Percentiles rank a stretch among this genome's conserved stretches.
Evolutionary conservation across 805 yeast species (phyloP).

Genomic region (Wickerhamomyces hampshirensis): DNA sequence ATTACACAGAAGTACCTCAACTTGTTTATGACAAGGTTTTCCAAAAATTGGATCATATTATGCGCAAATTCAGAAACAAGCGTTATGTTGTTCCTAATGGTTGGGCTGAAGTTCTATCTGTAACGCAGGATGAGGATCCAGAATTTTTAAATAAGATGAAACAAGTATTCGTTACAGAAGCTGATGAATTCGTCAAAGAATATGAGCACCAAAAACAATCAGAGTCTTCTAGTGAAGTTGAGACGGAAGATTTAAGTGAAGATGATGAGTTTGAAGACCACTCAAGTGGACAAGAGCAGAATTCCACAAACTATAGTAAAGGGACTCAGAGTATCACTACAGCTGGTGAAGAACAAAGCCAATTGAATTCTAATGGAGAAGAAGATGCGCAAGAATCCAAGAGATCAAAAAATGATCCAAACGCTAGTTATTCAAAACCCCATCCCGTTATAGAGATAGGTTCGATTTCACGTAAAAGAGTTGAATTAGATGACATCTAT

Average conservation of each 20-base stretch:
- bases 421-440: not conserved
- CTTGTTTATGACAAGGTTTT: not conserved
- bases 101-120: not conserved
- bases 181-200: not conserved
- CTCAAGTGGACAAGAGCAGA: not conserved
- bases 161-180: not conserved
- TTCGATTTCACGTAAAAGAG: too few relatives aligned
- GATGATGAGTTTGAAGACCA: constrained; percentile 1
- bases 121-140: not conserved
- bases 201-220: not conserved
- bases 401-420: too few relatives aligned
- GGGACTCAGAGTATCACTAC: not conserved
- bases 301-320: not conserved
- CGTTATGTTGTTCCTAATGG: not conserved
- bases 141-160: not conserved
- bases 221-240: constrained; percentile 1
- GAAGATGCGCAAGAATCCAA: constrained; percentile 2
- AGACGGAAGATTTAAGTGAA: constrained; percentile 3
- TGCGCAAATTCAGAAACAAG: not conserved
- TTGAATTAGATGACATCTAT: too few relatives aligned
- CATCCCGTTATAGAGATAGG: not conserved
- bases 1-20: not conserved
- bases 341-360: too few relatives aligned
- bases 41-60: not conserved
- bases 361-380: too few relatives aligned